Evolutionary conservation across 73 alveolate genomes (phyloP).

Genomic region (Tetrahymena thermophila): DNA sequence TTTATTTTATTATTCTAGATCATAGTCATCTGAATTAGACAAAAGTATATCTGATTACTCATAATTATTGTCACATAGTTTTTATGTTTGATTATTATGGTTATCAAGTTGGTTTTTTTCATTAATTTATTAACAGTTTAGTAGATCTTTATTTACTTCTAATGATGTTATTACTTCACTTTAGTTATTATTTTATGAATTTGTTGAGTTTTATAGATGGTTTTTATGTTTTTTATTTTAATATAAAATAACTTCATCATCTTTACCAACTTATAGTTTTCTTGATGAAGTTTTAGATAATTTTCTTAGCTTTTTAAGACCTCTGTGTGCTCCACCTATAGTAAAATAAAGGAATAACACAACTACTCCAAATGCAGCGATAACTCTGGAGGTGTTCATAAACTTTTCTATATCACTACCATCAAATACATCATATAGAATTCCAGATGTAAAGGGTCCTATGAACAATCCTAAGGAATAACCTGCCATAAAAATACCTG

Average conservation of each 20-base stretch:
- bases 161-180: neutral
- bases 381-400: neutral
- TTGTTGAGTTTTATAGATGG: neutral
- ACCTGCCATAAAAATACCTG: conserved; percentile 34
- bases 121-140: too few relatives aligned
- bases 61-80: too few relatives aligned
- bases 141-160: neutral
- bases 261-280: neutral
- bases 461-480: conserved; percentile 31
- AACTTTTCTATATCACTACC: neutral
- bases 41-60: neutral
- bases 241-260: neutral
- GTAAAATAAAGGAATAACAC: neutral
- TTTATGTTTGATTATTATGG: neutral
- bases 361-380: neutral
- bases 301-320: neutral
- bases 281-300: neutral
- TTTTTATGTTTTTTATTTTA: too few relatives aligned
- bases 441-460: conserved; percentile 28
- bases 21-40: neutral
- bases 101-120: neutral
- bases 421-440: conserved; percentile 21
- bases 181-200: neutral
- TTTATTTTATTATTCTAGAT: neutral
- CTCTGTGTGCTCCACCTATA: neutral